Evolutionary conservation across 495 filamentous ascomycete species (phyloP).

Genomic region (Hypoxylon crocopeplum): DNA sequence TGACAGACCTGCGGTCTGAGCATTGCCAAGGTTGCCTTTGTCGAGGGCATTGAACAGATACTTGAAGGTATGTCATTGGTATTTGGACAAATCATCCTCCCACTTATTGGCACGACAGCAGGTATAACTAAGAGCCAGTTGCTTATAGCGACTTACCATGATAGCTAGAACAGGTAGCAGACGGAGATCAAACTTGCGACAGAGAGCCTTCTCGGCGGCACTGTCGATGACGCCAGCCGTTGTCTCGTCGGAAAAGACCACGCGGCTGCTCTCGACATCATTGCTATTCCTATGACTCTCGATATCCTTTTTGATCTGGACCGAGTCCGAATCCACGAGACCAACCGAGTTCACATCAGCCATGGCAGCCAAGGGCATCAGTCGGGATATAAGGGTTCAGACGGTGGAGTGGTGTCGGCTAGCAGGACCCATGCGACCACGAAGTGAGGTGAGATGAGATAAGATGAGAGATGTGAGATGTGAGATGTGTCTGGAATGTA

Average conservation of each 20-base stretch:
- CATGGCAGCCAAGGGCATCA: constrained; percentile 4
- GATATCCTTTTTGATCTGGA: constrained; percentile 3
- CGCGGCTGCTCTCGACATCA: constrained; percentile 30
- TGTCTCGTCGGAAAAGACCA: constrained; percentile 15
- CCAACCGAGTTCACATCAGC: constrained; percentile 1
- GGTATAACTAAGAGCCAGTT: not conserved
- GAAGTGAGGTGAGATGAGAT: too few relatives aligned
- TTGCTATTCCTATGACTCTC: constrained; percentile 19
- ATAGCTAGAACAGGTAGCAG: constrained; percentile 67
- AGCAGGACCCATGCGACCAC: too few relatives aligned
- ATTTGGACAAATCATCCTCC: too few relatives aligned
- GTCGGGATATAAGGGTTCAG: not conserved
- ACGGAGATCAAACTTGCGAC: constrained; percentile 68
- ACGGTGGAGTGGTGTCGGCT: not conserved
- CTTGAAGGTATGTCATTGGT: constrained; percentile 24
- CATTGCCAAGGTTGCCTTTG: constrained; percentile 73
- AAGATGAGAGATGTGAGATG: too few relatives aligned
- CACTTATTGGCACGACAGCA: too few relatives aligned
- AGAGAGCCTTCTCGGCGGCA: constrained; percentile 65
- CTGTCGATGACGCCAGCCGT: constrained; percentile 39
- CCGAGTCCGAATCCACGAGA: constrained; percentile 14
- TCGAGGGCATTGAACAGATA: constrained; percentile 70
- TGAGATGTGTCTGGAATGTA: too few relatives aligned
- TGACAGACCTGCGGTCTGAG: constrained; percentile 62
- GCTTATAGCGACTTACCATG: constrained; percentile 57